Base-by-base conservation (phyloP, 208 protist species). In the Borovskyia barvae region DNA sequence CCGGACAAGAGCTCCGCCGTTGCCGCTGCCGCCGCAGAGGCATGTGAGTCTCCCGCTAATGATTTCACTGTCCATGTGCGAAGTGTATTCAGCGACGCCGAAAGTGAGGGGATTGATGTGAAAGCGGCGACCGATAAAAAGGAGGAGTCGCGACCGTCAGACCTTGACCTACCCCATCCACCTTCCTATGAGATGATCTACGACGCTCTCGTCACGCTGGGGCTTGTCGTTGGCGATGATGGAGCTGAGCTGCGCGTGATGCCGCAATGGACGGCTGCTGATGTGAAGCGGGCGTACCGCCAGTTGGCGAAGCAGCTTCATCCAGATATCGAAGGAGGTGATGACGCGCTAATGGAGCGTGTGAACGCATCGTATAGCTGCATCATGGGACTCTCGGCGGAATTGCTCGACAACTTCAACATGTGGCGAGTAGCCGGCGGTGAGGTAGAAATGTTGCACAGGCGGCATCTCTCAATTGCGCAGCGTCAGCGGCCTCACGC, bases 201-300 rank as follows among this genome's bases (percentile, higher is more conserved):
- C 37, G 26, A 26, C 15, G 76, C 70, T 14, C 63, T 68, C 48
- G 24, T 32, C 0, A 22, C 51, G n/a, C 62, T 77, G 8, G 46
- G 58, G 9, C 59, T 79, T 1, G 19, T 73, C 19, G 22, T 43
- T 7, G 19, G 39, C 1, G 70, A 61, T n/a, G 58, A 46, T 32
- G n/a, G n/a, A n/a, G n/a, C n/a, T n/a, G n/a, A n/a, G n/a, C n/a
- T n/a, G n/a, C 20, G 33, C 9, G 39, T 49, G 19, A 49, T 60
- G 58, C 59, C 41, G 3, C 30, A 30, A 42, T 76, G 63, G 73
- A 66, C 58, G 24, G 25, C 12, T 15, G 56, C 72, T 19, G 49
- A 71, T n/a, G 20, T 85, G 17, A 85, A 85, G 70, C 32, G 45
- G 19, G 41, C 45, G 6, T 85, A 80, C 49, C 73, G 69, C n/a